Evolutionary conservation across 164 flowering plant species (phyloP).

Genomic region (Umbellularia californica): DNA sequence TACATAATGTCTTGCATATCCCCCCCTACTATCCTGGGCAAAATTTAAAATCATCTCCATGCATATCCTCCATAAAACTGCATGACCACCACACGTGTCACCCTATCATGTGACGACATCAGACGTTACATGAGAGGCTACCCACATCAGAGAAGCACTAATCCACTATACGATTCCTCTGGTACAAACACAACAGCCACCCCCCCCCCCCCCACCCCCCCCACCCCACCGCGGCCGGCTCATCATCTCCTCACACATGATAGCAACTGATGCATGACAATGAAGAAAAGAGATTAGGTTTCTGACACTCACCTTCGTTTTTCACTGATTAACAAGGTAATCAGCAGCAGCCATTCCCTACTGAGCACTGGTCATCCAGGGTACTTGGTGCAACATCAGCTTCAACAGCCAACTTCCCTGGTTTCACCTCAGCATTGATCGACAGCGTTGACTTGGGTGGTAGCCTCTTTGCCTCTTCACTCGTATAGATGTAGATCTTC

Average conservation of each 20-base stretch:
- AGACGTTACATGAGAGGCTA: background rate
- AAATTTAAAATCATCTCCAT: too few species aligned
- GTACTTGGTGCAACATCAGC: background rate
- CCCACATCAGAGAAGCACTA: background rate
- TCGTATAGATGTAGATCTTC: constrained; percentile 72
- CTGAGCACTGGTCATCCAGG: background rate
- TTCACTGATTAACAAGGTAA: too few species aligned
- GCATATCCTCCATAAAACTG: too few species aligned
- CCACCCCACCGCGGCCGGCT: too few species aligned
- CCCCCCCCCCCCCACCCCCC: background rate
- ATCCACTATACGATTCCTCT: too few species aligned
- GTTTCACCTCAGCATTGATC: constrained; percentile 33
- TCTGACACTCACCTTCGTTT: too few species aligned
- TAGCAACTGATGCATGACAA: background rate
- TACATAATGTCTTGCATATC: background rate
- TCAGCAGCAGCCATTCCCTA: background rate
- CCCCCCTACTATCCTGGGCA: background rate
- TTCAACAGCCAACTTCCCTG: constrained; percentile 2
- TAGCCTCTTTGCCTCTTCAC: constrained; percentile 67
- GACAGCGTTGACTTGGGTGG: constrained; percentile 56
- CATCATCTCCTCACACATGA: background rate
- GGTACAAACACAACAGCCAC: background rate
- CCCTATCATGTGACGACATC: too few species aligned
- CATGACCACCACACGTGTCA: too few species aligned
- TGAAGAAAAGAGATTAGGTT: too few species aligned